Conservation (phyloP, 108 stramenopile species). For the Mayamaea pseudoterrestris region DNA sequence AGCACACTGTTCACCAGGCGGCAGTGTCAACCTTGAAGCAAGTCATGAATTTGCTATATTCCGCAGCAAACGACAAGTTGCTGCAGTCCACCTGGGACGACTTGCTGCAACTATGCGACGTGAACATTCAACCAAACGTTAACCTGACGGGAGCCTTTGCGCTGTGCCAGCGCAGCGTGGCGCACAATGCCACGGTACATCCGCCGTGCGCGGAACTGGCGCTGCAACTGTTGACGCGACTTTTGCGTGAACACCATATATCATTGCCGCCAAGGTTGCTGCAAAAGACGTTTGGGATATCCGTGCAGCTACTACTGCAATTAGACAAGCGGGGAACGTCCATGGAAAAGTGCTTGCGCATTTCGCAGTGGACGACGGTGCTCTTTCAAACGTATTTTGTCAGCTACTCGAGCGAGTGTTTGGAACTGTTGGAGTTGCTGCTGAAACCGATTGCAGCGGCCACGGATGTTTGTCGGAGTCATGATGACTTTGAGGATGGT, state of each 20-base stretch:
- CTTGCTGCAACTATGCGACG: constrained; percentile 8
- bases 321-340: constrained; percentile 3
- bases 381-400: constrained; percentile 16
- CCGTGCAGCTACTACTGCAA: constrained; percentile 1
- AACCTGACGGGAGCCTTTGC: constrained; percentile 28
- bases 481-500: constrained; percentile 78
- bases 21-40: constrained; percentile 31
- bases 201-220: constrained; percentile 26
- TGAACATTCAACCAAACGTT: constrained; percentile 1
- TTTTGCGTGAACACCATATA: constrained; percentile 3
- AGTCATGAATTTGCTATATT: constrained; percentile 15
- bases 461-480: constrained; percentile 64
- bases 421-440: constrained; percentile 20
- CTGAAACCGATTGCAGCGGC: constrained; percentile 34
- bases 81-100: constrained; percentile 31
- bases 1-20: constrained; percentile 28
- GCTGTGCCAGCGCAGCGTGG: constrained; percentile 13
- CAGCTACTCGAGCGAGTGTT: constrained; percentile 21
- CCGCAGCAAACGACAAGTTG: constrained; percentile 3
- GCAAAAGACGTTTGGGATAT: constrained; percentile 1
- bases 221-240: constrained; percentile 19
- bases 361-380: constrained; percentile 20
- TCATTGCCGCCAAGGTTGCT: neutral
- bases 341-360: constrained; percentile 9
- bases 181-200: constrained; percentile 3